Conservation (phyloP, 768 basidiomycete species). For the Xerocomellus amylosporus region DNA sequence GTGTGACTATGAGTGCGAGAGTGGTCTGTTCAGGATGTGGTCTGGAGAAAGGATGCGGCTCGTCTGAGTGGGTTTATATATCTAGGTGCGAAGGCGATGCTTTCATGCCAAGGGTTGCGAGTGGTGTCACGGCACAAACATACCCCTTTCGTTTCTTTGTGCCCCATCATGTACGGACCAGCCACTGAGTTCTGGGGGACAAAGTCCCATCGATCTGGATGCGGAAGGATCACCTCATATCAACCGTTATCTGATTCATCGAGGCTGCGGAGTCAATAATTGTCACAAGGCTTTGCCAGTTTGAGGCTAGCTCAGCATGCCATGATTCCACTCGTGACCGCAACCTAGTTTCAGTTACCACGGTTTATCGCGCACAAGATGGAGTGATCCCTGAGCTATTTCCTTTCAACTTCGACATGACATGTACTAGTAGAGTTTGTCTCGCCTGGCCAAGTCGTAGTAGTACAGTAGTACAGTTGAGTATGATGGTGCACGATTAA, state of each 20-base stretch:
- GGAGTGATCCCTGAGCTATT: neutral
- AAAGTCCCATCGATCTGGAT: slow-evolving; percentile 8
- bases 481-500: too few relatives aligned
- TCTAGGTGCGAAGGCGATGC: slow-evolving; percentile 5
- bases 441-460: neutral
- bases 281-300: too few relatives aligned
- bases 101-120: neutral
- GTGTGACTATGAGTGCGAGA: neutral
- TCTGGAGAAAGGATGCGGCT: neutral
- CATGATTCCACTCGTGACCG: too few relatives aligned
- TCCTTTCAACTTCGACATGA: neutral
- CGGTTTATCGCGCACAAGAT: neutral
- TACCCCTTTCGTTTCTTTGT: neutral
- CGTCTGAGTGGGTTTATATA: slow-evolving; percentile 20
- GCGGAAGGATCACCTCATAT: slow-evolving; percentile 9
- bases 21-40: slow-evolving; percentile 6
- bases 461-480: neutral
- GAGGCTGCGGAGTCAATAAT: slow-evolving; percentile 4
- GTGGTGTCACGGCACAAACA: slow-evolving; percentile 1
- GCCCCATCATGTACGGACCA: neutral
- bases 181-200: neutral
- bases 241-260: slow-evolving; percentile 28
- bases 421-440: too few relatives aligned
- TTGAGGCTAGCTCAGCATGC: too few relatives aligned
- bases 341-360: neutral